Base-by-base conservation (phyloP, 1,139 yeast genomes). In the Candida sojae region DNA sequence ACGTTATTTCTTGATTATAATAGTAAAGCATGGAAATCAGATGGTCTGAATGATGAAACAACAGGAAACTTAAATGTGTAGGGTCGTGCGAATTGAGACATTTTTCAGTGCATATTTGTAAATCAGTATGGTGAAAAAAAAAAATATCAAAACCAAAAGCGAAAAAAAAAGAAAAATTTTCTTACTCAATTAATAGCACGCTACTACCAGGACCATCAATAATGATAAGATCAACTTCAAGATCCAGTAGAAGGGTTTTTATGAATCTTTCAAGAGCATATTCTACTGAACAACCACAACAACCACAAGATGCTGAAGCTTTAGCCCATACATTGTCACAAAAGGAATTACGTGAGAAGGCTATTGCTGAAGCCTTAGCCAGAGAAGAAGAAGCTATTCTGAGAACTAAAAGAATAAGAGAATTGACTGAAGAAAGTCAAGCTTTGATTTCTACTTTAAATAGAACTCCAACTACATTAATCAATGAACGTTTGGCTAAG, bases 361-460 rank as follows among this genome's bases (percentile, higher is more conserved):
- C 75, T 2, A 57, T 75, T 41, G 75, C 78, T 1, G 78, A 73
- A 51, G 79, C 79, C 0, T 63, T 73, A 35, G 79, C 79, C 4
- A 63, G 65, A 51, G 80, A 75, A 54, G 79, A 73, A 63, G 77
- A 68, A 51, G 71, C 70, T 29, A 61, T 67, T 34, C 67, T 70
- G 23, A 68, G 58, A 48, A 67, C 71, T 32, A 73, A 72, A 51
- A 64, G 66, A 13, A 59, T 75, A 43, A 63, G 76, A 36, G 75
- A 72, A 51, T 64, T 73, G 48, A 70, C 67, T 45, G 57, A 57
- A 21, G 55, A 60, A 38, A 65, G 76, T 1, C 57, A 55, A 41
- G 62, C 57, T 6, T 57, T 64, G 46, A 67, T 75, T 25, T 52
- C 62, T 5, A 56, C 63, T n/a, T 70, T 75, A 51, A 74, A 74